Conservation (phyloP, 192 early-diverging fungal species). For the Helicostylum pulchrum region DNA sequence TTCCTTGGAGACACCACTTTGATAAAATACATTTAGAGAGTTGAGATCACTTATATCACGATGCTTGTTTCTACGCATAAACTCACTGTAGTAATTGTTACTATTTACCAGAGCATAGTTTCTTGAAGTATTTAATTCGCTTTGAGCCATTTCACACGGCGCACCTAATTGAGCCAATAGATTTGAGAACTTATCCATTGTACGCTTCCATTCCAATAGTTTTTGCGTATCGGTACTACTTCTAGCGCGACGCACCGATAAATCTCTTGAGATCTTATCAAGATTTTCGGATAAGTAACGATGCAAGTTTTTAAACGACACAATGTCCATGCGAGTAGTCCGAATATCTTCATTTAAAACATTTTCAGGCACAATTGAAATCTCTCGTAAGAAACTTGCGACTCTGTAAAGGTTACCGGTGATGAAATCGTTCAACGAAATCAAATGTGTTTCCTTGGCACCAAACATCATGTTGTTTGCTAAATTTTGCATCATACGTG, state of each 20-base stretch:
- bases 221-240: slow-evolving; percentile 18
- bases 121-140: slow-evolving; percentile 31
- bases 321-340: slow-evolving; percentile 7
- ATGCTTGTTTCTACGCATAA: slow-evolving; percentile 62
- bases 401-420: slow-evolving; percentile 76
- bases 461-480: slow-evolving; percentile 97
- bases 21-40: slow-evolving; percentile 71
- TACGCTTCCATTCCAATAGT: slow-evolving; percentile 34
- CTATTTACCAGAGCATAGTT: slow-evolving; percentile 26
- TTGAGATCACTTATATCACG: slow-evolving; percentile 58
- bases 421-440: slow-evolving; percentile 82
- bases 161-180: slow-evolving; percentile 82
- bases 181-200: slow-evolving; percentile 76
- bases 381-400: slow-evolving; percentile 71
- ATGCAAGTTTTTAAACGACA: slow-evolving; percentile 39
- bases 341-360: neutral
- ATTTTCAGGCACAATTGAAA: slow-evolving; percentile 42
- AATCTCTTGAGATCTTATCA: slow-evolving; percentile 62
- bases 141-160: slow-evolving; percentile 51
- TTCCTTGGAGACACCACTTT: slow-evolving; percentile 68
- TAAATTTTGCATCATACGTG: slow-evolving; percentile 94
- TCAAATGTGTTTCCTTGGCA: slow-evolving; percentile 90
- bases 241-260: slow-evolving; percentile 50
- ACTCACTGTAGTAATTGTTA: slow-evolving; percentile 52
- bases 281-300: slow-evolving; percentile 63